These are phyloP conservation scores for Debaryomyces psychrophilus DNA, from an alignment of 1,139 yeast species.

Conservation along the genomic window DNA sequence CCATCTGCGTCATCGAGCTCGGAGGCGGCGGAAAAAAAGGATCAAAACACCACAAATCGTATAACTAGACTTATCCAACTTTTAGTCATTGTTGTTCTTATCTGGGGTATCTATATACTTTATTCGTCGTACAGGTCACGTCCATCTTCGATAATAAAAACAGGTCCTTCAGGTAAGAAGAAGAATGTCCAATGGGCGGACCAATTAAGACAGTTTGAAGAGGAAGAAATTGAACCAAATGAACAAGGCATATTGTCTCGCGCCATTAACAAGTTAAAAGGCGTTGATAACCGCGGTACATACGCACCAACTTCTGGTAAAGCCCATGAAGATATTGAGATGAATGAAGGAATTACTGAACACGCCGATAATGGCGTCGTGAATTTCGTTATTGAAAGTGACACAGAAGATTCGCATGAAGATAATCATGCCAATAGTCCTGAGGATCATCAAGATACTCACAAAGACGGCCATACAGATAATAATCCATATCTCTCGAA, in stretches of 20 bases:
- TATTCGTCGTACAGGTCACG: slow-evolving; percentile 41
- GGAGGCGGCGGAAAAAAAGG: slow-evolving; percentile 14
- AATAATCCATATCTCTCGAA: not conserved
- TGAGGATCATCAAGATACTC: not conserved
- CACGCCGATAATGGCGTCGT: slow-evolving; percentile 19
- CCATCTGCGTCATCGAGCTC: slow-evolving; percentile 11
- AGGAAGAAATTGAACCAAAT: slow-evolving; percentile 26
- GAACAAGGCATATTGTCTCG: slow-evolving; percentile 38
- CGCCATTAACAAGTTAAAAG: slow-evolving; percentile 43
- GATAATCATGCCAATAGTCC: not conserved
- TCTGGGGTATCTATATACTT: slow-evolving; percentile 49
- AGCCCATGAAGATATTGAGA: slow-evolving; percentile 40
- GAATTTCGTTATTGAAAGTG: slow-evolving; percentile 46
- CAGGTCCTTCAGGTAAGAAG: slow-evolving; percentile 42
- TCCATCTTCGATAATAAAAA: slow-evolving; percentile 49
- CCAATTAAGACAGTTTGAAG: slow-evolving; percentile 44
- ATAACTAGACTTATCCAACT: slow-evolving; percentile 47
- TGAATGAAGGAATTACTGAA: slow-evolving; percentile 31
- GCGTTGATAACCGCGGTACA: slow-evolving; percentile 31
- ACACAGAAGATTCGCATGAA: slow-evolving; percentile 37
- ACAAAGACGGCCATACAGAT: too few species aligned
- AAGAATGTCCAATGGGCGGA: slow-evolving; percentile 66
- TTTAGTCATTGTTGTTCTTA: slow-evolving; percentile 40
- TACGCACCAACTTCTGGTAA: slow-evolving; percentile 31
- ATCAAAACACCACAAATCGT: slow-evolving; percentile 26